Percentiles rank a stretch among this genome's conserved stretches.
These are phyloP conservation scores for Microdochium bolleyi DNA, from an alignment of 2,329 filamentous ascomycete species.

Conservation along the genomic window DNA sequence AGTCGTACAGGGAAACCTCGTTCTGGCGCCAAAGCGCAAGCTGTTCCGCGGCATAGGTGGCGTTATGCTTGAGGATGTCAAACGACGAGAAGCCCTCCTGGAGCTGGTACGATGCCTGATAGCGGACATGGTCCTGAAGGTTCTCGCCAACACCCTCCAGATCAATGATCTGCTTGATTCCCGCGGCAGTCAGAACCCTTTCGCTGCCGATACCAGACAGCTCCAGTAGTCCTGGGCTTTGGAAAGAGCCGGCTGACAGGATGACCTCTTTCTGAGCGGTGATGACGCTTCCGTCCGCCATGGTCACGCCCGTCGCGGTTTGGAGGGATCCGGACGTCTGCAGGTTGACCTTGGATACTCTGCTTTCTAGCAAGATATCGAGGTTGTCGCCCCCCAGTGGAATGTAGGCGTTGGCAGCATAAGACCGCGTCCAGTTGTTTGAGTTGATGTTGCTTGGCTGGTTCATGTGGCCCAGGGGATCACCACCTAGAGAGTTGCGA, in stretches of 20 bases:
- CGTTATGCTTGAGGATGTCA: not conserved
- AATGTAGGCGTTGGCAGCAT: constrained; percentile 23
- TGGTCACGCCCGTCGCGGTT: constrained; percentile 18
- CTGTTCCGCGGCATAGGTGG: constrained; percentile 21
- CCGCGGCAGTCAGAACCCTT: constrained; percentile 24
- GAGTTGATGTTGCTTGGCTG: constrained; percentile 40
- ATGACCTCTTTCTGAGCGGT: not conserved
- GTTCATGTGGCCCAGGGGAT: constrained; percentile 39
- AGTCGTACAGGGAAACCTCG: constrained; percentile 26
- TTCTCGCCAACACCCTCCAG: constrained; percentile 38
- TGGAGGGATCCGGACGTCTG: constrained; percentile 6
- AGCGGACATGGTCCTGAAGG: constrained; percentile 34
- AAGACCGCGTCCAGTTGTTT: constrained; percentile 38
- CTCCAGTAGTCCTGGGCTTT: constrained; percentile 17
- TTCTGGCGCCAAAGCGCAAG: constrained; percentile 24
- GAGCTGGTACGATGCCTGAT: not conserved
- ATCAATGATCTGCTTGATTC: constrained; percentile 27
- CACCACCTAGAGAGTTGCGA: constrained; percentile 28
- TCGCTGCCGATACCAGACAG: constrained; percentile 24
- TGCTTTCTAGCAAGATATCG: constrained; percentile 23
- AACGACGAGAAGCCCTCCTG: not conserved
- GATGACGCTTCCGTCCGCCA: not conserved
- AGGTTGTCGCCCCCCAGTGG: constrained; percentile 33
- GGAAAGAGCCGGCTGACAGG: not conserved
- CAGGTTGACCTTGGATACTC: constrained; percentile 29